Conservation (phyloP, 1,284 basidiomycete species). For the Trametes versicolor region DNA sequence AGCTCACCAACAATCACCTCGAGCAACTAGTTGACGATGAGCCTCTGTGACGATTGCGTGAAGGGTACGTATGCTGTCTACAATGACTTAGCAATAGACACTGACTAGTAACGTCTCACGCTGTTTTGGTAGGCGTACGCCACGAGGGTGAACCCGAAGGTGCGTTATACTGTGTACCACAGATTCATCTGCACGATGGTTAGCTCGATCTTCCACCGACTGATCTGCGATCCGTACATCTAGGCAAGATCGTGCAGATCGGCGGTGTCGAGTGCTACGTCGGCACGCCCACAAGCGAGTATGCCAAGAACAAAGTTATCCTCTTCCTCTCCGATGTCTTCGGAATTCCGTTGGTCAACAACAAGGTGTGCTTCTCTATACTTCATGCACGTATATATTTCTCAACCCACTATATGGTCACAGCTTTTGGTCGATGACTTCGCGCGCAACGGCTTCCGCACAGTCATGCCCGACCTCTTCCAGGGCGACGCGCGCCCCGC, state of each 20-base stretch:
- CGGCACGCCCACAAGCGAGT: constrained; percentile 57
- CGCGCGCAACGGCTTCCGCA: constrained; percentile 77
- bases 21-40: background rate
- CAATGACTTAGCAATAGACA: no score
- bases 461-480: constrained; percentile 66
- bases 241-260: constrained; percentile 56
- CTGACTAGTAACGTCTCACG: no score
- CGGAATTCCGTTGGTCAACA: constrained; percentile 67
- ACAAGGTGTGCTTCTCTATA: constrained; percentile 48
- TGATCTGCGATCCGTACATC: background rate
- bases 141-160: constrained; percentile 66
- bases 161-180: constrained; percentile 25
- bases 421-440: constrained; percentile 78
- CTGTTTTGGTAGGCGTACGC: constrained; percentile 53
- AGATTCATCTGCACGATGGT: background rate
- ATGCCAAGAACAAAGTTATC: constrained; percentile 65
- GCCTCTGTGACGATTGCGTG: constrained; percentile 59
- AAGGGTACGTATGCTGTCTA: constrained; percentile 43
- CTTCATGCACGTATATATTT: no score
- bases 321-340: constrained; percentile 72
- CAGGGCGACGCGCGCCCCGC: constrained; percentile 64
- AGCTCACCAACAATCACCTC: background rate
- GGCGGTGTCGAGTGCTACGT: constrained; percentile 62
- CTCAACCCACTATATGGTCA: background rate
- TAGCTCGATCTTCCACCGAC: background rate